Evolutionary conservation across 2,329 filamentous ascomycete genomes (phyloP).

Genomic region (Rugonectria rugulosa): DNA sequence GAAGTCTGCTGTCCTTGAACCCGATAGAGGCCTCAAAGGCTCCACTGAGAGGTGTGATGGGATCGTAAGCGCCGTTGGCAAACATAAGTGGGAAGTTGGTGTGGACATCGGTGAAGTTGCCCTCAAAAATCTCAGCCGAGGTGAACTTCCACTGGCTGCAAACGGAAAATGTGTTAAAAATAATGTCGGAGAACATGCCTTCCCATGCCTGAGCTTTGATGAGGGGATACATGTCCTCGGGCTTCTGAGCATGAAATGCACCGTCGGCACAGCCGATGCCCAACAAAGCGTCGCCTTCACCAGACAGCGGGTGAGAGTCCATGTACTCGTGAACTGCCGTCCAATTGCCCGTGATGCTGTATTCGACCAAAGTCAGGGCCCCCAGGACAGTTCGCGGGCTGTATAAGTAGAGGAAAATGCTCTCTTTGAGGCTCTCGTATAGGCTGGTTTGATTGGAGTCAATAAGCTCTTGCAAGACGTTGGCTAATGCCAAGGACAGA

Average conservation of each 20-base stretch:
- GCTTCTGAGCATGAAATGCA: constrained; percentile 17
- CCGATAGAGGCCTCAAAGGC: background rate
- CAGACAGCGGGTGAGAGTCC: constrained; percentile 23
- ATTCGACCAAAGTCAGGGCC: no score
- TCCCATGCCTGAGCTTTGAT: constrained; percentile 1
- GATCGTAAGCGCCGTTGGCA: background rate
- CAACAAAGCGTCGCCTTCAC: constrained; percentile 13
- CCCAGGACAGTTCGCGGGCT: no score
- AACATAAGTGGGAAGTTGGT: background rate
- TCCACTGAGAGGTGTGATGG: background rate
- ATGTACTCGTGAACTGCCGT: constrained; percentile 3
- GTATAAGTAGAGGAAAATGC: background rate
- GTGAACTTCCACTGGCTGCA: background rate
- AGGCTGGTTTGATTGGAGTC: no score
- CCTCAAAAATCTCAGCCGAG: background rate
- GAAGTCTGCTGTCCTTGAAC: background rate
- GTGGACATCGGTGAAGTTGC: background rate
- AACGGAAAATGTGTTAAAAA: background rate
- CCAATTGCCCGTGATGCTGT: no score
- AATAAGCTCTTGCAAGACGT: constrained; percentile 21
- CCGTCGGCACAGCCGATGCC: constrained; percentile 28
- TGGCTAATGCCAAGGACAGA: constrained; percentile 4
- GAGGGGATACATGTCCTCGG: constrained; percentile 22
- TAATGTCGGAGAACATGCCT: background rate
- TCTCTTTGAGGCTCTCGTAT: constrained; percentile 16